phyloP scores from a whole-genome alignment of 371 early-diverging fungal genomes.

The Mucor racemosus region DNA sequence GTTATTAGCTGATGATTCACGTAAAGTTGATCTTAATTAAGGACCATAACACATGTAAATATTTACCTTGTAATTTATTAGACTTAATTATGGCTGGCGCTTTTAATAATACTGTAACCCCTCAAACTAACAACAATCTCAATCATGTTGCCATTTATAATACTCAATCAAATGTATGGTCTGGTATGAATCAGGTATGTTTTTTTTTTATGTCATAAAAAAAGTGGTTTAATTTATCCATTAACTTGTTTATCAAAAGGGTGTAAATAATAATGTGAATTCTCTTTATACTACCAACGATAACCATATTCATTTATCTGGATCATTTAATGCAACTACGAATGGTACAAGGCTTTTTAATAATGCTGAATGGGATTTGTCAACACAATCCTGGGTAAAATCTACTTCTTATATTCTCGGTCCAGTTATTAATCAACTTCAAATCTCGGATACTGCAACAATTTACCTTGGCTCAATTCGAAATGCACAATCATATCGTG shows the following conservation, averaged over 20 bases:
- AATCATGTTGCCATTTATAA: slow-evolving; percentile 41
- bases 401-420: slow-evolving; percentile 31
- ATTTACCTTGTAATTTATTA: slow-evolving; percentile 6
- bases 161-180: slow-evolving; percentile 28
- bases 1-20: slow-evolving; percentile 17
- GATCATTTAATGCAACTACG: slow-evolving; percentile 24
- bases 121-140: background rate
- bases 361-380: slow-evolving; percentile 33
- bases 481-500: slow-evolving; percentile 42
- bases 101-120: slow-evolving; percentile 31
- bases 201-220: background rate
- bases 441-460: background rate
- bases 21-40: slow-evolving; percentile 17
- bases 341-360: slow-evolving; percentile 6
- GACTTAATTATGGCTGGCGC: slow-evolving; percentile 40
- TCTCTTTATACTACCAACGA: slow-evolving; percentile 24
- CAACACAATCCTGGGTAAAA: slow-evolving; percentile 24
- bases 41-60: background rate
- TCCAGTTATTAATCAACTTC: slow-evolving; percentile 9
- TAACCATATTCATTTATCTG: slow-evolving; percentile 39
- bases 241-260: slow-evolving; percentile 17
- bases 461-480: slow-evolving; percentile 32
- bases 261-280: slow-evolving; percentile 36
- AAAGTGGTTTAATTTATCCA: background rate
- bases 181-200: slow-evolving; percentile 31